Percentiles rank a stretch among this genome's conserved stretches.
phyloP scores from a whole-genome alignment of 805 yeast species.

The Barnettozyma salicaria region DNA sequence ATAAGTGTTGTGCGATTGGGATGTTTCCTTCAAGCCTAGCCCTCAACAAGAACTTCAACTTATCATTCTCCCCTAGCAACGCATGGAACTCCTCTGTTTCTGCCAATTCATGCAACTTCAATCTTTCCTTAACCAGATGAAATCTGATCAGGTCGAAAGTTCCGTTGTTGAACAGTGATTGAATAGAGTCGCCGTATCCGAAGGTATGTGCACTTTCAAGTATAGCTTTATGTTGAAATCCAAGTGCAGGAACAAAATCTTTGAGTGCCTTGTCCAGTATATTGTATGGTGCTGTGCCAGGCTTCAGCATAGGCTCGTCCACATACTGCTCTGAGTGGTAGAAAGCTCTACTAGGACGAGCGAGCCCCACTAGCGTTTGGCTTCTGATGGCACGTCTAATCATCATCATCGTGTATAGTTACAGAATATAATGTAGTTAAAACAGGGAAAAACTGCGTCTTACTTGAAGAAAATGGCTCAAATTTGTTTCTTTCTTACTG shows the following conservation, averaged over 20 bases:
- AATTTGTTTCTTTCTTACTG: too few relatives aligned
- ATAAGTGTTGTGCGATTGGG: constrained; percentile 30
- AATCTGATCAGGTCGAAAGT: constrained; percentile 49
- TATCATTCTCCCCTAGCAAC: constrained; percentile 35
- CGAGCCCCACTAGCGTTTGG: not conserved
- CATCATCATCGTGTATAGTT: too few relatives aligned
- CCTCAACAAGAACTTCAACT: constrained; percentile 39
- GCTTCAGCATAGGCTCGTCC: constrained; percentile 17
- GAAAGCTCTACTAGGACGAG: not conserved
- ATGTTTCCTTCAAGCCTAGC: constrained; percentile 42
- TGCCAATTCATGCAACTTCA: constrained; percentile 33
- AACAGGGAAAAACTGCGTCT: too few relatives aligned
- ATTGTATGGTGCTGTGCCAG: constrained; percentile 33
- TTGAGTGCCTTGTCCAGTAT: constrained; percentile 34
- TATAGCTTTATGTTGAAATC: constrained; percentile 45
- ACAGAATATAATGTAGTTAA: too few relatives aligned
- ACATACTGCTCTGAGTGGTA: constrained; percentile 30
- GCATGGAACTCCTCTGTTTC: constrained; percentile 26
- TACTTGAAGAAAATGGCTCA: too few relatives aligned
- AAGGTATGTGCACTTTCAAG: constrained; percentile 41
- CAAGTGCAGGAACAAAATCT: constrained; percentile 41
- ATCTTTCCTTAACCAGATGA: constrained; percentile 46
- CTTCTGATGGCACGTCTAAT: not conserved
- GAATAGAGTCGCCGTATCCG: constrained; percentile 47
- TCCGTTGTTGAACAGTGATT: constrained; percentile 38